A percentile compares a stretch with the other conserved stretches of the same genome.
Conservation (phyloP, 1,284 basidiomycete species). For the Irpex lacteus region DNA sequence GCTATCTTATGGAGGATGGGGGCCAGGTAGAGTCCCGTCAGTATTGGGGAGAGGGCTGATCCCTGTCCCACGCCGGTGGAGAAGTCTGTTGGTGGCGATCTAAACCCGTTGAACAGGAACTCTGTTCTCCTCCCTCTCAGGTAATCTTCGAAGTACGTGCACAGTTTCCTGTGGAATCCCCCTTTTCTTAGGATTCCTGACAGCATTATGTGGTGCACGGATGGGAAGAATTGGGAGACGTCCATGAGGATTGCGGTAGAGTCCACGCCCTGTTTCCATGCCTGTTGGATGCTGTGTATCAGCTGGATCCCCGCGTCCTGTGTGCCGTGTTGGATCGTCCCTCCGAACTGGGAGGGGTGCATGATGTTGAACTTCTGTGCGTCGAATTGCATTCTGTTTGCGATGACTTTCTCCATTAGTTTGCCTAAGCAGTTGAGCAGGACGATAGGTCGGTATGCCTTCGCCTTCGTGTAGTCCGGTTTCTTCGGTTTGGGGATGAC, state of each 20-base stretch:
- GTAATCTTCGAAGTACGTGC: not conserved
- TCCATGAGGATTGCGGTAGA: not conserved
- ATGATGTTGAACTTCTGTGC: not conserved
- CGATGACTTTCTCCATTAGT: not conserved
- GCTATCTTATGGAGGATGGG: not conserved
- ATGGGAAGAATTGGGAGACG: not conserved
- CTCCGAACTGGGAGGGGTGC: not conserved
- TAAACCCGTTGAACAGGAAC: not conserved
- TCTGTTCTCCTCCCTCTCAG: not conserved
- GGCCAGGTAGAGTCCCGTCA: not conserved
- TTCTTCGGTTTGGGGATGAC: not conserved
- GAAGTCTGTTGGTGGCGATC: not conserved
- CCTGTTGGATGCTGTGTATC: not conserved
- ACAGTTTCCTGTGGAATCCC: not conserved
- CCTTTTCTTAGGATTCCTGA: not conserved
- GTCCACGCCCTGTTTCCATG: not conserved
- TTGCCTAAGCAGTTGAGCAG: not conserved
- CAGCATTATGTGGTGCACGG: not conserved
- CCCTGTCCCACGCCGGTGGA: not conserved
- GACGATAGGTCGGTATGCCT: not conserved
- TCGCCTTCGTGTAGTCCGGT: not conserved
- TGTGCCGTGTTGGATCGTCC: not conserved
- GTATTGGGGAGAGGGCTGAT: not conserved
- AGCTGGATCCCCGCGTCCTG: not conserved
- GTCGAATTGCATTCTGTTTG: not conserved